Conservation (phyloP, 768 basidiomycete genomes). For the Boletus pseudo-olivaceus region DNA sequence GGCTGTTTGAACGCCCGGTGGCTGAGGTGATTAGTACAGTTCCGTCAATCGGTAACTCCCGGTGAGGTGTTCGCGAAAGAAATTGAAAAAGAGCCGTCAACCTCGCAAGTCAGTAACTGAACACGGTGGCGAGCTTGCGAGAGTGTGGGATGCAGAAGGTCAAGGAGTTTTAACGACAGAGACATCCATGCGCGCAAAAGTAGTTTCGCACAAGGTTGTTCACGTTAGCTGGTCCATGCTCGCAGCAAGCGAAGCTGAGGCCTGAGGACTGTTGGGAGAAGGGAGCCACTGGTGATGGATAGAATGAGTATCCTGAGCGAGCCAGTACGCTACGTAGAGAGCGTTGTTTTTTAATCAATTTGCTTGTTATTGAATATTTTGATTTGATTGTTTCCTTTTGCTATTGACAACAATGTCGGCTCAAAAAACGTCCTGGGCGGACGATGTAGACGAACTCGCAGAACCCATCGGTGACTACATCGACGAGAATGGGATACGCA, state of each 20-base stretch:
- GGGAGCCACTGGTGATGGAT: neutral
- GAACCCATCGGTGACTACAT: slow-evolving; percentile 57
- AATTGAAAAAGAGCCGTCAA: no score
- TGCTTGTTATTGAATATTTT: slow-evolving; percentile 17
- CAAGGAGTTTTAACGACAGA: neutral
- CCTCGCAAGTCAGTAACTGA: neutral
- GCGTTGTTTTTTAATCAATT: neutral
- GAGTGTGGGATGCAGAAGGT: neutral
- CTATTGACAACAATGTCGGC: slow-evolving; percentile 17
- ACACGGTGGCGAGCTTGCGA: neutral
- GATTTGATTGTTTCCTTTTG: slow-evolving; percentile 12
- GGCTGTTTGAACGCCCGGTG: slow-evolving; percentile 38
- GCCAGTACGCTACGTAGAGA: neutral
- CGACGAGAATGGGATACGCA: slow-evolving; percentile 84
- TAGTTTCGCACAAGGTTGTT: neutral
- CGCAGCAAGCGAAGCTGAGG: neutral
- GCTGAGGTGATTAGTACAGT: slow-evolving; percentile 39
- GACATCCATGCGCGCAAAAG: neutral
- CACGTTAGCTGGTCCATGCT: neutral
- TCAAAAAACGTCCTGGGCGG: slow-evolving; percentile 80
- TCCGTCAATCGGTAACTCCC: slow-evolving; percentile 36
- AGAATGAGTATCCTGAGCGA: neutral
- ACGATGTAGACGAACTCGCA: slow-evolving; percentile 81
- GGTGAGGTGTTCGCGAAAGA: no score
- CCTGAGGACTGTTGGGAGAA: neutral